Base-by-base conservation (phyloP, 495 filamentous ascomycete genomes). In the Daldinia caldariorum region DNA sequence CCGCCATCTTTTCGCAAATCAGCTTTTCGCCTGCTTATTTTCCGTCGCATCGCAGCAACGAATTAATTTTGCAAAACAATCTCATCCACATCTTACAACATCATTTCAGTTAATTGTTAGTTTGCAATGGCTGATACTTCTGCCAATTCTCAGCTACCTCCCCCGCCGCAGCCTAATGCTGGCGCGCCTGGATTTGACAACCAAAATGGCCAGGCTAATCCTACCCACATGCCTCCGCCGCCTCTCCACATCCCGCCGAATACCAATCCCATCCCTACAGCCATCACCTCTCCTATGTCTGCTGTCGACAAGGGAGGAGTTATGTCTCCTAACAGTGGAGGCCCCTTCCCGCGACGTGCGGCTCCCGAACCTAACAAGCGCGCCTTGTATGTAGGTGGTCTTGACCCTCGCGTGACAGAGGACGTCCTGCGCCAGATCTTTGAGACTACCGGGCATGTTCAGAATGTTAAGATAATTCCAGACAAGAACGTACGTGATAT, bases 291-390 rank as follows among this genome's bases (percentile, higher is more conserved):
- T 53, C 92, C 93, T 9, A 90, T 93, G 90, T 91, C 88, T 45
- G 71, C 84, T 62, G 84, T 81, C 50, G 86, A 88, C 61, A 84
- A 86, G 71, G 83, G 82, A 54, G 85, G 81, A 49, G 89, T 96
- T 79, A 90, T 94, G 84, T 97, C 94, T 43, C 92, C 92, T 38
- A 90, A 88, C 73, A 92, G 88, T 66, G 88, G 87, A 51, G 92
- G 89, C 49, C 90, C 92, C 54, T 94, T 91, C 72, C 90, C 93
- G 51, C 93, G 95, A 74, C 94, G 95, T 71, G 92, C 94, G 34
- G 95, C 95, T 16, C 95, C 95, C 56, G 95, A 99, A 82, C 95
- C 95, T 47, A 99, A 99, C 85, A 99, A 99, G 87, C 87, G 96
- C 72, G 95, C 95, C 45, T 83, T 99, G 50, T 99, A 99, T 71